Conservation (phyloP, 2,329 filamentous ascomycete genomes). For the Escovopsis sp. region DNA sequence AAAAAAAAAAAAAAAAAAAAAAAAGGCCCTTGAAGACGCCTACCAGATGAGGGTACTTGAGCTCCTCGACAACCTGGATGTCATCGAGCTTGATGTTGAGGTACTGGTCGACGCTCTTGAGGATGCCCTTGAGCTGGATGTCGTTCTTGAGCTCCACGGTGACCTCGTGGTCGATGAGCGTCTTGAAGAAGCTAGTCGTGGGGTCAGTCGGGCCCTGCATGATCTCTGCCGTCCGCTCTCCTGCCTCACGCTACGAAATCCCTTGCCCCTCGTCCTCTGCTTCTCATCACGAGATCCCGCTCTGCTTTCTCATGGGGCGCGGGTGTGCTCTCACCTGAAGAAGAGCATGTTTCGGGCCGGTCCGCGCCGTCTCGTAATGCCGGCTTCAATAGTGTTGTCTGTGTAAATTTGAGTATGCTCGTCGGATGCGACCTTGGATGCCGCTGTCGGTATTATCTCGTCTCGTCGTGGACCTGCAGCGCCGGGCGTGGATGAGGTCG, state of each 20-base stretch:
- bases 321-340: slow-evolving; percentile 23
- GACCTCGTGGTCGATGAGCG: slow-evolving; percentile 90
- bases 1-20: too few species aligned
- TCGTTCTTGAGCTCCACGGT: slow-evolving; percentile 99
- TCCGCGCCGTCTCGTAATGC: slow-evolving; percentile 1
- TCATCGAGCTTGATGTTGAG: slow-evolving; percentile 98
- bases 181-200: slow-evolving; percentile 82
- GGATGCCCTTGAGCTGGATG: slow-evolving; percentile 85
- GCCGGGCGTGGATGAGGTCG: too few species aligned
- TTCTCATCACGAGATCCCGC: too few species aligned
- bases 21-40: too few species aligned
- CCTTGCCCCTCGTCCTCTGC: not conserved
- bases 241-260: not conserved
- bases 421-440: too few species aligned
- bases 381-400: not conserved
- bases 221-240: not conserved
- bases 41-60: slow-evolving; percentile 89
- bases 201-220: not conserved
- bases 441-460: too few species aligned
- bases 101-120: slow-evolving; percentile 98
- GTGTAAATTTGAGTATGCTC: not conserved
- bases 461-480: too few species aligned
- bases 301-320: too few species aligned
- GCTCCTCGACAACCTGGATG: slow-evolving; percentile 80
- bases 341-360: slow-evolving; percentile 24